Percentiles rank a stretch among this genome's conserved stretches.
Evolutionary conservation across 352 stramenopile species (phyloP).

Genomic region (Pythium rhizo-oryzae): DNA sequence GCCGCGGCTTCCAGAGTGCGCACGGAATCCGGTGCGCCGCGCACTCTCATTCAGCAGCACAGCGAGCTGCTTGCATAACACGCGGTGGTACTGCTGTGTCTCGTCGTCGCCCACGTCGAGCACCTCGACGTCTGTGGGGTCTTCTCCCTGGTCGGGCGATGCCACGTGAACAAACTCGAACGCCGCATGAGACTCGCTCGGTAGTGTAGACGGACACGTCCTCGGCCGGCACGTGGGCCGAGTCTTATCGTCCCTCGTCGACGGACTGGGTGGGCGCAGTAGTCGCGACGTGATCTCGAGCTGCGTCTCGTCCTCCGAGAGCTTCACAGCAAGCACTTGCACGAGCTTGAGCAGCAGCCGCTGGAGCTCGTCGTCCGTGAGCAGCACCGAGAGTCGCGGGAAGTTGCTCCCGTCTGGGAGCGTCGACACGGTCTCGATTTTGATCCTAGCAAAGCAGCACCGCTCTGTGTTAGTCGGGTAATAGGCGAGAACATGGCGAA

Average conservation of each 20-base stretch:
- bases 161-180: not conserved
- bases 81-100: conserved; percentile 16
- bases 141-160: no score
- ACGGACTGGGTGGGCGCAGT: conserved; percentile 14
- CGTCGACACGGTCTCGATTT: conserved; percentile 63
- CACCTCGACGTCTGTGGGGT: not conserved
- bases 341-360: conserved; percentile 60
- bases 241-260: conserved; percentile 11
- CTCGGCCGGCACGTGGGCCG: conserved; percentile 26
- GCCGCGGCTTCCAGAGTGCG: not conserved
- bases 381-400: conserved; percentile 59
- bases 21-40: conserved; percentile 7
- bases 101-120: conserved; percentile 18
- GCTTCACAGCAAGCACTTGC: conserved; percentile 52
- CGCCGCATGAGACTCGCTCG: conserved; percentile 23
- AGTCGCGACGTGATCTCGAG: conserved; percentile 34
- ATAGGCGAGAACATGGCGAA: not conserved
- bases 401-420: conserved; percentile 53
- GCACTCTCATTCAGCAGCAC: conserved; percentile 16
- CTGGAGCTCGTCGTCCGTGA: conserved; percentile 67
- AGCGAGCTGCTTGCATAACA: conserved; percentile 26
- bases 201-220: conserved; percentile 58
- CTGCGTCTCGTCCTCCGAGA: conserved; percentile 32
- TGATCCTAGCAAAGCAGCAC: conserved; percentile 48
- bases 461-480: not conserved